Conservation (phyloP, 495 filamentous ascomycete species). For the Hypomontagnella monticulosa region DNA sequence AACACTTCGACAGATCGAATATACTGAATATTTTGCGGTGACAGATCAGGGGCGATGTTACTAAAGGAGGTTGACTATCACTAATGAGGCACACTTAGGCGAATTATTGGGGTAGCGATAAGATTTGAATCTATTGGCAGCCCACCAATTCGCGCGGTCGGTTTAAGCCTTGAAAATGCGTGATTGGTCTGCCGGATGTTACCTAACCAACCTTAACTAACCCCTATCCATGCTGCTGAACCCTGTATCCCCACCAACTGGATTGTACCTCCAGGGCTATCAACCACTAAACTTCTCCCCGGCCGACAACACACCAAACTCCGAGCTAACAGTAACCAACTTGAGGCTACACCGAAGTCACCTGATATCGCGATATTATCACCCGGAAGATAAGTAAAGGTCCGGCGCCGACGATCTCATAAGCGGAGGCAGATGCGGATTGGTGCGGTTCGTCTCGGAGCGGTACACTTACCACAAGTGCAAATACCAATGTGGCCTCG, state of each 20-base stretch:
- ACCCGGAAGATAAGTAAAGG: background rate
- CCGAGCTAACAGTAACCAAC: slow-evolving; percentile 4
- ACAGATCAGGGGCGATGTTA: background rate
- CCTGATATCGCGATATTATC: slow-evolving; percentile 31
- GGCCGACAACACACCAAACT: background rate
- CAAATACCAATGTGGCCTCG: slow-evolving; percentile 23
- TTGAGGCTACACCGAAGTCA: slow-evolving; percentile 26
- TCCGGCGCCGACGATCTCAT: background rate
- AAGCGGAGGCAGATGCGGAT: slow-evolving; percentile 1
- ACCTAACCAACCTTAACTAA: slow-evolving; percentile 22
- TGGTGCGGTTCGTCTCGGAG: background rate
- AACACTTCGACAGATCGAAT: slow-evolving; percentile 4
- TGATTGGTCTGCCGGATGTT: slow-evolving; percentile 30
- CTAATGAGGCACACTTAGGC: slow-evolving; percentile 34
- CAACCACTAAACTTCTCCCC: background rate
- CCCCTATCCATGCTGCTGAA: background rate
- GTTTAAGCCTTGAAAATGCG: slow-evolving; percentile 17
- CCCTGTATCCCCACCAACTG: slow-evolving; percentile 5
- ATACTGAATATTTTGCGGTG: background rate
- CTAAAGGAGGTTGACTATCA: slow-evolving; percentile 9
- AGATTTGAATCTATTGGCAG: background rate
- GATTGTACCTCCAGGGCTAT: background rate
- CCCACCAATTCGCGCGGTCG: slow-evolving; percentile 10
- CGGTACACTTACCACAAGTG: background rate
- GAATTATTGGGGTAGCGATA: slow-evolving; percentile 23